Percentiles rank a stretch among this genome's conserved stretches.
Evolutionary conservation across 2,329 filamentous ascomycete species (phyloP).

Genomic region (Monilinia vaccinii-corymbosi): DNA sequence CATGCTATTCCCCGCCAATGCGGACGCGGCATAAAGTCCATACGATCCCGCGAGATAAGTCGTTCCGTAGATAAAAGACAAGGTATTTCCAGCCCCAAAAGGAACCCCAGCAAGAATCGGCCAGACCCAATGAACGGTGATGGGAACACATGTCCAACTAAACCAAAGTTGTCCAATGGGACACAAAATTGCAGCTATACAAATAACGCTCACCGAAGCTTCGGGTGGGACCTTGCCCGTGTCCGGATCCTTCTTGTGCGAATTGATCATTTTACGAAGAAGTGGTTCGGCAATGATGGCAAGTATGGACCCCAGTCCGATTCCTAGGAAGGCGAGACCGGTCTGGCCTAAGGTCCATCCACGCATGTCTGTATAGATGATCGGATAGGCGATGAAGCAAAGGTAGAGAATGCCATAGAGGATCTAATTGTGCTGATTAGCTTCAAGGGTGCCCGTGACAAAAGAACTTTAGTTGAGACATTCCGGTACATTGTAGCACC

Average conservation of each 20-base stretch:
- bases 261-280: slow-evolving; percentile 68
- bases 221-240: slow-evolving; percentile 70
- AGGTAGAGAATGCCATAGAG: slow-evolving; percentile 84
- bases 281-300: slow-evolving; percentile 59
- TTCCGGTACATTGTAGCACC: background rate
- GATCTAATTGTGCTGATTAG: slow-evolving; percentile 32
- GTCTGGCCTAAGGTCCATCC: slow-evolving; percentile 68
- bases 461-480: background rate
- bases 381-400: slow-evolving; percentile 84
- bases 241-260: slow-evolving; percentile 62
- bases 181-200: slow-evolving; percentile 63
- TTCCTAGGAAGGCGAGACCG: slow-evolving; percentile 70
- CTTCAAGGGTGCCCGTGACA: background rate
- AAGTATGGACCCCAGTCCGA: slow-evolving; percentile 53
- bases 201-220: slow-evolving; percentile 71
- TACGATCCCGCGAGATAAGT: slow-evolving; percentile 77
- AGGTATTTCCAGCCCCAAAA: slow-evolving; percentile 68
- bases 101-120: slow-evolving; percentile 71
- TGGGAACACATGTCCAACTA: slow-evolving; percentile 76
- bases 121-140: slow-evolving; percentile 70
- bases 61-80: slow-evolving; percentile 72
- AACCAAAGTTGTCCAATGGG: slow-evolving; percentile 79
- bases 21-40: slow-evolving; percentile 72
- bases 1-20: slow-evolving; percentile 71
- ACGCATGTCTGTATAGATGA: slow-evolving; percentile 64